phyloP scores from a whole-genome alignment of 805 yeast species.

The Millerago galiae region DNA sequence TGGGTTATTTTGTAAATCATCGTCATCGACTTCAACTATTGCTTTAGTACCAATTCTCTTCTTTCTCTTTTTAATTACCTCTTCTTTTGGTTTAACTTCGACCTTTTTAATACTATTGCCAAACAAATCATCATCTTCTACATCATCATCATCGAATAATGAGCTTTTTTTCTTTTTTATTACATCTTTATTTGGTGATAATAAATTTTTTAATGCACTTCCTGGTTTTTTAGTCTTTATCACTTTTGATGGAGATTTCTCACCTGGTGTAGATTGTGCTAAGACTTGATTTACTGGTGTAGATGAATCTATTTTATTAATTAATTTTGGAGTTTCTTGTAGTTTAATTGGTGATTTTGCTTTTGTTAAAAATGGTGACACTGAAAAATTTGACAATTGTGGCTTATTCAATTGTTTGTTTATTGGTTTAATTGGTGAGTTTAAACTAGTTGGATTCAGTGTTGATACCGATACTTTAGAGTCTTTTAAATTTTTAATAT shows the following conservation, averaged over 20 bases:
- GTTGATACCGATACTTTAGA: constrained; percentile 1
- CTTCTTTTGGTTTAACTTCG: constrained; percentile 3
- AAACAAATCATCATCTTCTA: constrained; percentile 24
- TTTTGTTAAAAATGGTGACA: constrained; percentile 17
- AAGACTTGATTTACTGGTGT: constrained; percentile 16
- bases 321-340: not conserved
- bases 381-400: constrained; percentile 13
- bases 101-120: constrained; percentile 12
- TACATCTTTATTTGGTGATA: constrained; percentile 13
- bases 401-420: constrained; percentile 10
- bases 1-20: constrained; percentile 9
- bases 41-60: constrained; percentile 17
- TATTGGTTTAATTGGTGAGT: constrained; percentile 4
- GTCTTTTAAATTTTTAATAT: constrained; percentile 22
- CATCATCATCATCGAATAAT: constrained; percentile 24
- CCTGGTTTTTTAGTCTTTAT: constrained; percentile 6
- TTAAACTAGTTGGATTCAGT: constrained; percentile 13
- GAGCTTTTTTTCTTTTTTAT: constrained; percentile 12
- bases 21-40: constrained; percentile 17
- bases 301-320: constrained; percentile 6
- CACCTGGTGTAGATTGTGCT: constrained; percentile 25
- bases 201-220: constrained; percentile 20
- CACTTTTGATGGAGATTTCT: constrained; percentile 19
- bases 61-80: constrained; percentile 14
- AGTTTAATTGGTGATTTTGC: not conserved